Base-by-base conservation (phyloP, 306 rosid genomes). In the Trifolium subterraneum region DNA sequence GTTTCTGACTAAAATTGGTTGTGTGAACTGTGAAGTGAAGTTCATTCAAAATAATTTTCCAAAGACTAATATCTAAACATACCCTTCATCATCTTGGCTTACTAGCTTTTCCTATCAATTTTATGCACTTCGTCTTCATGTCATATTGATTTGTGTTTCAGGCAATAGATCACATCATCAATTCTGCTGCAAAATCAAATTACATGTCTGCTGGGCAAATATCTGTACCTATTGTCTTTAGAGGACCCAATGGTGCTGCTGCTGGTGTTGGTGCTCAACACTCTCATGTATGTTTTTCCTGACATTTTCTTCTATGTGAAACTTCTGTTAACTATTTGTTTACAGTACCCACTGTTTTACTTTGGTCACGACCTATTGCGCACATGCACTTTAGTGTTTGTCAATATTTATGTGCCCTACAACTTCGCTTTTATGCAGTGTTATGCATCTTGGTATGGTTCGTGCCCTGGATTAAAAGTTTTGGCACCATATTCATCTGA, bases 211-310 rank as follows among this genome's bases (percentile, higher is more conserved):
- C 96, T 56, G 97, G 99, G 64, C 94, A 92, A 87, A 90, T 94
- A 69, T 64, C 84, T 65, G 99, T 94, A 39, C 97, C 99, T 44
- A 92, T 94, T 66, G 99, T 94, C 73, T 94, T 94, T 73, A 90
- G 99, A 86, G 99, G 99, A 70, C 99, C 99, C 72, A 94, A 92
- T 54, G 99, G 99, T 75, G 99, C 99, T 71, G 99, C 99, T 74
- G 90, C 99, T 68, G 99, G 99, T 51, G 99, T 94, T 81, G 99
- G 97, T 81, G 99, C 99, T 50, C 97, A 94, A 84, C 99, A 92
- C 83, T 94, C 99, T 86, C 99, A 92, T 9, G 97, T 94, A 90
- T 44, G 86, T 73, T 68, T 82, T 68, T 51, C 68, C 39, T 10
- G 4, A 66, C 71, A 74, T 70, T 82, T 55, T 62, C 25, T 68